Evolutionary conservation across 192 early-diverging fungal genomes (phyloP).

Genomic region (Coemansia biformis): DNA sequence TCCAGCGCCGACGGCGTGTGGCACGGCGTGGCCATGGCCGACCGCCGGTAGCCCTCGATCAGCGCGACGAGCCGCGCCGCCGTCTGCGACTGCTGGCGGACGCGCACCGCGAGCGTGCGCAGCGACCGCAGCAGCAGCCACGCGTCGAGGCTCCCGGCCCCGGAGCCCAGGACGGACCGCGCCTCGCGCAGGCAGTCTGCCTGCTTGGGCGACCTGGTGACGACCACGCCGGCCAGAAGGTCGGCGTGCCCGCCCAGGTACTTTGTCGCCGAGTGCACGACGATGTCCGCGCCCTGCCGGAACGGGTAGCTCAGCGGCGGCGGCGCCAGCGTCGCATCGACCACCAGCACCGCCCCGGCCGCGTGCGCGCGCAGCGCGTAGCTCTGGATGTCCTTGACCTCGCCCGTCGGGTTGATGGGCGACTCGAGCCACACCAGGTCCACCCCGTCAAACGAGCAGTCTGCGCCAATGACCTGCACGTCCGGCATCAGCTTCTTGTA

Average conservation of each 20-base stretch:
- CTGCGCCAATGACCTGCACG: conserved; percentile 30
- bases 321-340: conserved; percentile 68
- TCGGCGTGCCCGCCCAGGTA: conserved; percentile 69
- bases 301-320: conserved; percentile 62
- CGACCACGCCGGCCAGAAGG: conserved; percentile 60
- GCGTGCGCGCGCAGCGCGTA: conserved; percentile 48
- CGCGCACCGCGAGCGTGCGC: conserved; percentile 59
- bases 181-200: conserved; percentile 47
- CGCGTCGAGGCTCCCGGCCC: conserved; percentile 59
- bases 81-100: conserved; percentile 57
- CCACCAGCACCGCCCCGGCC: conserved; percentile 52
- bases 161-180: conserved; percentile 52
- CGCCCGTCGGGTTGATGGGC: conserved; percentile 59
- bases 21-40: conserved; percentile 38
- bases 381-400: conserved; percentile 40
- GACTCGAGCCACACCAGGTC: conserved; percentile 62
- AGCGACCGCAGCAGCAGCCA: conserved; percentile 61
- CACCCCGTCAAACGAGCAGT: conserved; percentile 30
- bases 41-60: conserved; percentile 40
- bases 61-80: conserved; percentile 53
- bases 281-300: conserved; percentile 59
- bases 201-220: conserved; percentile 36
- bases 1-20: conserved; percentile 22
- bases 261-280: conserved; percentile 69
- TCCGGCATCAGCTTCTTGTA: conserved; percentile 16